A percentile compares a stretch with the other conserved stretches of the same genome.
Evolutionary conservation across 345 rosid genomes (phyloP).

Genomic region (Xanthoceras sorbifolium): DNA sequence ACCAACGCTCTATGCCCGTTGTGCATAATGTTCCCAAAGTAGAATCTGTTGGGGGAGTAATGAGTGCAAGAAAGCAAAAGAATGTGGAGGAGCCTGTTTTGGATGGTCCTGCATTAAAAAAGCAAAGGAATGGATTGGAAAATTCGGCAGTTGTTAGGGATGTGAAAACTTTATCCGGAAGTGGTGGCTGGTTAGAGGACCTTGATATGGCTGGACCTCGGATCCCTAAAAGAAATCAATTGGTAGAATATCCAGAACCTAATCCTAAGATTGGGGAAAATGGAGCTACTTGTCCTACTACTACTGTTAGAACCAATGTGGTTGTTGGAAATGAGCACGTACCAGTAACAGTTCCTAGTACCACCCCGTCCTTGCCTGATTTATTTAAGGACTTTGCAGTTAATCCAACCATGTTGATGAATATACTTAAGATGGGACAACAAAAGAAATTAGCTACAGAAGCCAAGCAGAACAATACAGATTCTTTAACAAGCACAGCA

Average conservation of each 20-base stretch:
- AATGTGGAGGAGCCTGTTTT: conserved; percentile 44
- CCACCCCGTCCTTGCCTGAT: conserved; percentile 46
- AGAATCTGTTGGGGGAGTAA: conserved; percentile 41
- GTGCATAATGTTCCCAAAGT: conserved; percentile 38
- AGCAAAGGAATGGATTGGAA: conserved; percentile 50
- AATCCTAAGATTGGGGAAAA: conserved; percentile 46
- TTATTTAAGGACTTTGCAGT: conserved; percentile 69
- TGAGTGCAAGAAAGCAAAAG: conserved; percentile 66
- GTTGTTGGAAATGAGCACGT: conserved; percentile 40
- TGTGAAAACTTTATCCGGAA: conserved; percentile 39
- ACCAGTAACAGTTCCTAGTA: conserved; percentile 32
- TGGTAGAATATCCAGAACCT: conserved; percentile 31
- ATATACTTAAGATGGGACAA: conserved; percentile 71
- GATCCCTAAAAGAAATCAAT: conserved; percentile 31
- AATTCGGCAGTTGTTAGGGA: conserved; percentile 38
- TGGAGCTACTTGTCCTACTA: conserved; percentile 32
- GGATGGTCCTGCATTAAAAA: conserved; percentile 63
- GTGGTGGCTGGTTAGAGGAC: conserved; percentile 78
- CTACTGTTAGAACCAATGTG: conserved; percentile 35
- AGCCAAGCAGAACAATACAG: conserved; percentile 38
- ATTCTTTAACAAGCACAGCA: conserved; percentile 38
- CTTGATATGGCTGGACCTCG: conserved; percentile 42
- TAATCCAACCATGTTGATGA: conserved; percentile 72
- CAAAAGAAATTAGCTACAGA: conserved; percentile 59
- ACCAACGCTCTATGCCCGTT: conserved; percentile 25